Percentiles rank a stretch among this genome's conserved stretches.
Conservation (phyloP, 2,329 filamentous ascomycete species). For the Fusarium sp. region DNA sequence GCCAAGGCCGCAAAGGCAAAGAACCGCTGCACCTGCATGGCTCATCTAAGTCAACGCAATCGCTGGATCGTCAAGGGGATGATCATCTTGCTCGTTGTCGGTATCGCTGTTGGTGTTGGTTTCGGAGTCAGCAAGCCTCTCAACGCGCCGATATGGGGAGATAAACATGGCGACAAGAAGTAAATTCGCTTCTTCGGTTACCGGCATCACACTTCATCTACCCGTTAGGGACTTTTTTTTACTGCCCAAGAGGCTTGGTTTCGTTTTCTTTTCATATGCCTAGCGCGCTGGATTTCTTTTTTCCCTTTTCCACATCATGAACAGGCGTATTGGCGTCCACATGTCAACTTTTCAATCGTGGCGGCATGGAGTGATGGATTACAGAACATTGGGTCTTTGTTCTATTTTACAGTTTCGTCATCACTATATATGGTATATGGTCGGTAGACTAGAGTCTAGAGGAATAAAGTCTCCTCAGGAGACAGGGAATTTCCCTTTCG, state of each 20-base stretch:
- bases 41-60: conserved; percentile 65
- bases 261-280: conserved; percentile 28
- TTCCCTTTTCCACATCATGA: conserved; percentile 44
- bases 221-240: conserved; percentile 16
- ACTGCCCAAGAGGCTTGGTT: conserved; percentile 19
- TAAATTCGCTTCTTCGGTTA: conserved; percentile 16
- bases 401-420: conserved; percentile 20
- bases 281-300: conserved; percentile 41
- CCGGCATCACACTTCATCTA: conserved; percentile 26
- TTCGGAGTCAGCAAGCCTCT: conserved; percentile 72
- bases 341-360: conserved; percentile 22
- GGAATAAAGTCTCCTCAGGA: conserved; percentile 22
- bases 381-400: conserved; percentile 37
- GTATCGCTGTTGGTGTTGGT: conserved; percentile 66
- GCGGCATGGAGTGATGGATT: conserved; percentile 43
- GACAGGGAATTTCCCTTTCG: neutral
- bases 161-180: conserved; percentile 43
- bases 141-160: conserved; percentile 69
- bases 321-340: conserved; percentile 47
- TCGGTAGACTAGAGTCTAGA: conserved; percentile 35
- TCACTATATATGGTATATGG: conserved; percentile 14
- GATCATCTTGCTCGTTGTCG: conserved; percentile 64
- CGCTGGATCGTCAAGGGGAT: conserved; percentile 60
- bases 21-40: conserved; percentile 64
- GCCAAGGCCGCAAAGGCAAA: conserved; percentile 67